phyloP scores from a whole-genome alignment of 169 alveolate species.

The Eimeria praecox region DNA sequence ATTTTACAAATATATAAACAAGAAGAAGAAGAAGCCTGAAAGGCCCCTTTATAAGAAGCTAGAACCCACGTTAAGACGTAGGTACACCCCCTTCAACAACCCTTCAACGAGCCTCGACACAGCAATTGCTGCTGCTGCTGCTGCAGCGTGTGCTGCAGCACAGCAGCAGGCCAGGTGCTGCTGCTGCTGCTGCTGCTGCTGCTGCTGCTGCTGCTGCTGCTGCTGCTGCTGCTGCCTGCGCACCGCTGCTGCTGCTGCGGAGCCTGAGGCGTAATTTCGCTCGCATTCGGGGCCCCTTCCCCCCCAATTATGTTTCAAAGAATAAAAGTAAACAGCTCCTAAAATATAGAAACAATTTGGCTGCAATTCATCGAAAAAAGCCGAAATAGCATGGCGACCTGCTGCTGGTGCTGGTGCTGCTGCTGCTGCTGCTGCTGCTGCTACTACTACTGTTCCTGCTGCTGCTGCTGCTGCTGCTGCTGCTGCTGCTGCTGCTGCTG shows the following conservation, averaged over 20 bases:
- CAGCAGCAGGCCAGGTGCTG: slow-evolving; percentile 31
- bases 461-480: slow-evolving; percentile 74
- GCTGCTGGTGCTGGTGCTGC: slow-evolving; percentile 77
- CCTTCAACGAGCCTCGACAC: slow-evolving; percentile 77
- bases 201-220: slow-evolving; percentile 67
- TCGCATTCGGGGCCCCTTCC: slow-evolving; percentile 26
- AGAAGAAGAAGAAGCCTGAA: background rate
- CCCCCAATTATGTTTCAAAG: background rate
- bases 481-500: slow-evolving; percentile 71
- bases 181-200: slow-evolving; percentile 50
- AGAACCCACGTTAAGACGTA: background rate
- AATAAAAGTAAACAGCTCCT: slow-evolving; percentile 43
- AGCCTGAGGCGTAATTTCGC: slow-evolving; percentile 9
- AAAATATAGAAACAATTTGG: slow-evolving; percentile 32
- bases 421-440: slow-evolving; percentile 67
- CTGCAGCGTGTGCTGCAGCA: too few relatives aligned
- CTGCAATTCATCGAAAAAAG: slow-evolving; percentile 31
- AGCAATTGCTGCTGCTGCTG: slow-evolving; percentile 74
- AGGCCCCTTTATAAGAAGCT: background rate
- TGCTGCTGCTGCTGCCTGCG: slow-evolving; percentile 78
- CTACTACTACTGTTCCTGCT: slow-evolving; percentile 31
- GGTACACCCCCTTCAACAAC: slow-evolving; percentile 46
- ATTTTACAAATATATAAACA: background rate
- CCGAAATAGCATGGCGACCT: slow-evolving; percentile 66
- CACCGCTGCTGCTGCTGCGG: slow-evolving; percentile 75